phyloP scores from a whole-genome alignment of 2,329 filamentous ascomycete genomes.

The Volutella citrinella region DNA sequence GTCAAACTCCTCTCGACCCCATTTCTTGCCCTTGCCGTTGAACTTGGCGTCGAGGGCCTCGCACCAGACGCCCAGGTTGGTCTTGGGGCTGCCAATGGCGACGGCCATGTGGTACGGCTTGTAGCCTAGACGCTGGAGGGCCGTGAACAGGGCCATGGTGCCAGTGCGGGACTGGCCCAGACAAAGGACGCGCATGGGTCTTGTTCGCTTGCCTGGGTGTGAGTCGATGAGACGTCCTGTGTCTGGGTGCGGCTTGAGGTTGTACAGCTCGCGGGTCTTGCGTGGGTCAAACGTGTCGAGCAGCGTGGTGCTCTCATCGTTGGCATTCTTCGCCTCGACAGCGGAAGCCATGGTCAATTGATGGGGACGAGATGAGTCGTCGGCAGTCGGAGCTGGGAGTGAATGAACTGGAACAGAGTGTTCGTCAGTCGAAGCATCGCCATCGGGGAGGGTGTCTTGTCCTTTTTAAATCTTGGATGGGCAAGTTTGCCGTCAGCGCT shows the following conservation, averaged over 20 bases:
- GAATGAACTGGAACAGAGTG: too few relatives aligned
- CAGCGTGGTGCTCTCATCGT: too few relatives aligned
- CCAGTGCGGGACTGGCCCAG: slow-evolving; percentile 14
- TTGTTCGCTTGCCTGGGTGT: slow-evolving; percentile 8
- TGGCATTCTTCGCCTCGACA: too few relatives aligned
- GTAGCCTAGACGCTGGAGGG: slow-evolving; percentile 13
- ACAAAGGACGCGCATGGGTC: slow-evolving; percentile 15
- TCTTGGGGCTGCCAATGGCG: slow-evolving; percentile 7
- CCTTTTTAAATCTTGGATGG: too few relatives aligned
- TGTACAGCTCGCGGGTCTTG: slow-evolving; percentile 4
- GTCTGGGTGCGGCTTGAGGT: slow-evolving; percentile 13
- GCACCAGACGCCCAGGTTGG: slow-evolving; percentile 13
- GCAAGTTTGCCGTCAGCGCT: too few relatives aligned
- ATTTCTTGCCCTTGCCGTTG: slow-evolving; percentile 10
- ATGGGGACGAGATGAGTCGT: too few relatives aligned
- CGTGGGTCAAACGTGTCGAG: slow-evolving; percentile 2
- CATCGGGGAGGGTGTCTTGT: too few relatives aligned
- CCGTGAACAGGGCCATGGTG: slow-evolving; percentile 5
- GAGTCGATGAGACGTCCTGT: slow-evolving; percentile 17
- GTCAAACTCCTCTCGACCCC: slow-evolving; percentile 16
- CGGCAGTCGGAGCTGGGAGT: too few relatives aligned
- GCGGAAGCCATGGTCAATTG: too few relatives aligned
- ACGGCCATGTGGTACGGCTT: slow-evolving; percentile 13
- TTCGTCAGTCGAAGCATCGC: too few relatives aligned
- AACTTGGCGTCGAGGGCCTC: slow-evolving; percentile 19